phyloP scores from a whole-genome alignment of 2,329 filamentous ascomycete genomes.

The Penicillium hordei region DNA sequence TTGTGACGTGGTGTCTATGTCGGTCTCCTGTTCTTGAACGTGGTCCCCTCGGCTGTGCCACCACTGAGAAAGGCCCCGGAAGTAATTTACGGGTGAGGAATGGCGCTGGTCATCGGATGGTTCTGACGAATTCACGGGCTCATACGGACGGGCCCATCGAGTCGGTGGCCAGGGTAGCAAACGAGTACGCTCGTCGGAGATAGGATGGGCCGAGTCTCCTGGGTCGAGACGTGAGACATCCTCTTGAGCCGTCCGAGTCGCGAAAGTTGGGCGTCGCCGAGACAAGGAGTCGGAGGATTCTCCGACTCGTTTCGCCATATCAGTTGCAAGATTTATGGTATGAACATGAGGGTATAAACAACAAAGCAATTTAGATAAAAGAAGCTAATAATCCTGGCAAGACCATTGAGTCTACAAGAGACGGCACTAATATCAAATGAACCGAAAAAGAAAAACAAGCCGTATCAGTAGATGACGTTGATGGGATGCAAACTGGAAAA shows the following conservation, averaged over 20 bases:
- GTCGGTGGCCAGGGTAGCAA: constrained; percentile 25
- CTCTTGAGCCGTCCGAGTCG: constrained; percentile 40
- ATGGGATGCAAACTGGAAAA: constrained; percentile 25
- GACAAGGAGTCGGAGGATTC: constrained; percentile 29
- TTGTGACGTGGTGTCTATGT: constrained; percentile 10
- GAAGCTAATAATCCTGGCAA: background rate
- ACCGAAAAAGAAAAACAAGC: background rate
- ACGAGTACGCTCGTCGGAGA: constrained; percentile 24
- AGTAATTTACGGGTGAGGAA: constrained; percentile 24
- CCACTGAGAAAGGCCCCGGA: constrained; percentile 29
- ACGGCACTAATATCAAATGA: background rate
- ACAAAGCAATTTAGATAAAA: background rate
- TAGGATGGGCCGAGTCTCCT: constrained; percentile 26
- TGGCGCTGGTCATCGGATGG: constrained; percentile 16
- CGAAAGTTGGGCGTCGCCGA: constrained; percentile 42
- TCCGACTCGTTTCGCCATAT: constrained; percentile 25
- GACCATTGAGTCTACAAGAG: constrained; percentile 2
- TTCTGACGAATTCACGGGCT: constrained; percentile 23
- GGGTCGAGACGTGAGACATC: constrained; percentile 39
- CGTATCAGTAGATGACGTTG: constrained; percentile 14
- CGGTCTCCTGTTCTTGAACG: constrained; percentile 10
- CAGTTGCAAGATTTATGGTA: constrained; percentile 5
- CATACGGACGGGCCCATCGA: constrained; percentile 26
- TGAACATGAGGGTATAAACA: constrained; percentile 6
- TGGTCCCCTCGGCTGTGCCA: constrained; percentile 18